Conservation (phyloP, 2,329 filamentous ascomycete genomes). For the Fusarium circinatum region DNA sequence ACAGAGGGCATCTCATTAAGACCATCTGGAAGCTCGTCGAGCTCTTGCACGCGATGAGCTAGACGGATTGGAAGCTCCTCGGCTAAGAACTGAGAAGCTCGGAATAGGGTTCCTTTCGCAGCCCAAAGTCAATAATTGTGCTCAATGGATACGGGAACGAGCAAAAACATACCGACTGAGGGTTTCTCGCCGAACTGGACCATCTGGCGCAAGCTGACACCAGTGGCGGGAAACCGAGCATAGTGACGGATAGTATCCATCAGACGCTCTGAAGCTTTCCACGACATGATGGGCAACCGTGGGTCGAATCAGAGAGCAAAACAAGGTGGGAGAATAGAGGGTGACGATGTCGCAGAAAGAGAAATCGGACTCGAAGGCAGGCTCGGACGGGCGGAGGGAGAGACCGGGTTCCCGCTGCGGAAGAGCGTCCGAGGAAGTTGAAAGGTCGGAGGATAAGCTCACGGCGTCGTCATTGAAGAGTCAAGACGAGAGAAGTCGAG, state of each 20-base stretch:
- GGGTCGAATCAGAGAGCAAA: conserved; percentile 22
- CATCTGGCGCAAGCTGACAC: conserved; percentile 97
- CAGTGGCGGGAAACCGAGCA: conserved; percentile 95
- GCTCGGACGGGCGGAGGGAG: conserved; percentile 43
- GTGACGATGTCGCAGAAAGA: conserved; percentile 11
- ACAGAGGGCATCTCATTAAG: conserved; percentile 99
- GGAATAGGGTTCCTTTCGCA: conserved; percentile 85
- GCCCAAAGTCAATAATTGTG: conserved; percentile 9
- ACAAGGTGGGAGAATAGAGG: not conserved
- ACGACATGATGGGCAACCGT: conserved; percentile 74
- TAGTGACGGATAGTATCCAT: conserved; percentile 99
- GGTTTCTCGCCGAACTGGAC: conserved; percentile 97
- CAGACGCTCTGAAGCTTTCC: conserved; percentile 89
- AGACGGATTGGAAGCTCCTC: conserved; percentile 97
- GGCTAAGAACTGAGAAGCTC: conserved; percentile 96
- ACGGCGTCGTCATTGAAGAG: conserved; percentile 46
- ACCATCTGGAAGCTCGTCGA: conserved; percentile 91
- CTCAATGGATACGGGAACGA: conserved; percentile 87
- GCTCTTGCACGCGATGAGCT: conserved; percentile 94
- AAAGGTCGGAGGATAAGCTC: conserved; percentile 33
- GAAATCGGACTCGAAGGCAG: conserved; percentile 39
- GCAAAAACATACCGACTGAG: conserved; percentile 82
- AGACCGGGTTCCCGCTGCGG: conserved; percentile 37
- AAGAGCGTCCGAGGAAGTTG: conserved; percentile 37
- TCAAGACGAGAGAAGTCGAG: conserved; percentile 14